Base-by-base conservation (phyloP, 148 eudicot species). In the Cornus controversa region DNA sequence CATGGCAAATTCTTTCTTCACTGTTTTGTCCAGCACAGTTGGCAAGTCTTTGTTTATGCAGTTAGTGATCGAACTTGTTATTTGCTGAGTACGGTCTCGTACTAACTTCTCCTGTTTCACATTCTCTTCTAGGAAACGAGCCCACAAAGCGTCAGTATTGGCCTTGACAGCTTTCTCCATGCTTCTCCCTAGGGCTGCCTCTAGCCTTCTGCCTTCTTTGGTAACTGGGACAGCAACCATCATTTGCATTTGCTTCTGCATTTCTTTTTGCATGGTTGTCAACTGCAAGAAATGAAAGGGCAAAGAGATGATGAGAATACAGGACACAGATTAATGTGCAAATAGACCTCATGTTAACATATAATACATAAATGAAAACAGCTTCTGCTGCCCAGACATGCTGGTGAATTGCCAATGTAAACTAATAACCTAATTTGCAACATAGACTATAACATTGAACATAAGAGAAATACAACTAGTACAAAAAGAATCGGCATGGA, bases 71-170 rank as follows among this genome's bases (percentile, higher is more conserved):
- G 85, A 69, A 72, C 74, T 89, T 69, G 82, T 78, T 47, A 92
- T 70, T 69, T 96, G 98, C 70, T 90, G 97, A 60, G 81, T 77
- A 66, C 91, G 92, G 18, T 93, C 98, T 37, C 95, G 85, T 36
- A 75, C 64, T 76, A 86, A 77, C 86, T 89, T 96, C 67, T 96
- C 99, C 78, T 84, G 90, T 80, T 92, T 96, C 63, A 87, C 84
- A 70, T 45, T 85, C 45, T 93, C 97, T 80, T 96, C 98, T 82
- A 84, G 93, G 31, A 85, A 69, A 66, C 93, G 97, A 75, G 95
- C 97, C 95, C 97, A 92, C 54, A 93, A 77, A 82, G 97, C 97
- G 86, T 96, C 98, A 70, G 75, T 47, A 85, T 92, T 93, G 73
- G 97, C 91, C 88, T 92, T 93, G 27, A 75, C 78, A 80, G 82